These are phyloP conservation scores for Moniliophthora roreri DNA, from an alignment of 1,284 basidiomycete genomes.

Conservation along the genomic window DNA sequence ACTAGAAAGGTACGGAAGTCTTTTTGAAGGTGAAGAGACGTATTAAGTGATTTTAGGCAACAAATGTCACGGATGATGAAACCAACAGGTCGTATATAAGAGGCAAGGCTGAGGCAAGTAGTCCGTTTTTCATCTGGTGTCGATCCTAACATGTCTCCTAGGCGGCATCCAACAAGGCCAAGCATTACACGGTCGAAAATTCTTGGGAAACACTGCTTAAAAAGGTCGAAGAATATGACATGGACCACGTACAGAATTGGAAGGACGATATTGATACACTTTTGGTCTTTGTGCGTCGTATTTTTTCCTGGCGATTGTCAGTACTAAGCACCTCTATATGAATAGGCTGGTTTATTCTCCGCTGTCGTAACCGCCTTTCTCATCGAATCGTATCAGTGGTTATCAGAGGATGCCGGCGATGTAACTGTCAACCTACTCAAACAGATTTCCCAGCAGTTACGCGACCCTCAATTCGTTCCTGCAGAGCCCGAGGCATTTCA, in stretches of 20 bases:
- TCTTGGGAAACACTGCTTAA: not conserved
- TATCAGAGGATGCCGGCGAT: not conserved
- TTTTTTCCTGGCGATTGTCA: not conserved
- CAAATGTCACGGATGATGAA: too few species aligned
- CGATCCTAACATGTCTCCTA: too few species aligned
- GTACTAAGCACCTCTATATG: not conserved
- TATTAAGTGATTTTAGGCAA: too few species aligned
- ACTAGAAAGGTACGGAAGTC: too few species aligned
- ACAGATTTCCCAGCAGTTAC: not conserved
- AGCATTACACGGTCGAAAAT: not conserved
- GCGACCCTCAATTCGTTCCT: not conserved
- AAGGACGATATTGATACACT: constrained; percentile 1
- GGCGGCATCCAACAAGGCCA: too few species aligned
- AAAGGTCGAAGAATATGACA: not conserved
- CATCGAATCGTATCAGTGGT: too few species aligned
- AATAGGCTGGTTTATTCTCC: not conserved
- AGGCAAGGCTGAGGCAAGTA: too few species aligned
- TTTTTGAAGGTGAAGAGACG: too few species aligned
- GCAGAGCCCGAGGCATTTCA: not conserved
- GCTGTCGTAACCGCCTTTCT: constrained; percentile 1
- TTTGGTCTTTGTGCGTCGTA: not conserved
- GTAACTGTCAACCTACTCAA: not conserved
- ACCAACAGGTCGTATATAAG: too few species aligned
- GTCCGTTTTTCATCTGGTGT: too few species aligned
- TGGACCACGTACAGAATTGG: not conserved